Conservation (phyloP, 1,139 yeast species). For the Nakaseomyces sp. region DNA sequence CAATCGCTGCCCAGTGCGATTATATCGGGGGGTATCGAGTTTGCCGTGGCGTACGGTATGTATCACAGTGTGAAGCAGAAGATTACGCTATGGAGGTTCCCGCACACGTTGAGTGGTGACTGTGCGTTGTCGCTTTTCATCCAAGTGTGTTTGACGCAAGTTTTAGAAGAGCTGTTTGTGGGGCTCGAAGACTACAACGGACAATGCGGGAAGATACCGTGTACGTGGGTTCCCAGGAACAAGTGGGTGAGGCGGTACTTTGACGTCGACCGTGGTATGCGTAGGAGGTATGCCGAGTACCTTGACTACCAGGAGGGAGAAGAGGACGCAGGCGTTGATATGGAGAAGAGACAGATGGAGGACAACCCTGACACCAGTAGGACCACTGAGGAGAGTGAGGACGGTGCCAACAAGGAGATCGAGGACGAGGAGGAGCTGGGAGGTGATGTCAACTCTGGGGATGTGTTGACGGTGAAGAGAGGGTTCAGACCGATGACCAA, state of each 20-base stretch:
- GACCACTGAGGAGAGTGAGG: neutral
- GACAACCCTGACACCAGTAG: neutral
- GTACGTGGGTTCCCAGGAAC: slow-evolving; percentile 5
- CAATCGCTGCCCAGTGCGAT: slow-evolving; percentile 18
- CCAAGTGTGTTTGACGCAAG: slow-evolving; percentile 21
- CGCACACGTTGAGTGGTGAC: slow-evolving; percentile 25
- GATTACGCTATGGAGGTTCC: slow-evolving; percentile 22
- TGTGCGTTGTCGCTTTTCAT: slow-evolving; percentile 21
- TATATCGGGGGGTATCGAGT: slow-evolving; percentile 22
- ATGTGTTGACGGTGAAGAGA: neutral
- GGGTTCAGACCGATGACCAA: neutral
- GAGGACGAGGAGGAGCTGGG: neutral
- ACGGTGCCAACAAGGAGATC: neutral
- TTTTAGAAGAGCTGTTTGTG: slow-evolving; percentile 17
- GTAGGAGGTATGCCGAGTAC: neutral
- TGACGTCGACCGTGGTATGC: slow-evolving; percentile 4
- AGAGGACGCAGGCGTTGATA: neutral
- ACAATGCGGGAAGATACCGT: neutral
- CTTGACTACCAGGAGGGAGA: too few species aligned
- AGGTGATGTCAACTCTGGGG: neutral
- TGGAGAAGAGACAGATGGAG: neutral
- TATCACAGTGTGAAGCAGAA: slow-evolving; percentile 13
- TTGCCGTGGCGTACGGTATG: slow-evolving; percentile 26
- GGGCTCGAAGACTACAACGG: slow-evolving; percentile 12
- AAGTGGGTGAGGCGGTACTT: slow-evolving; percentile 4